phyloP scores from a whole-genome alignment of 2,329 filamentous ascomycete genomes.

The Paracorniculantispora psalliotae region DNA sequence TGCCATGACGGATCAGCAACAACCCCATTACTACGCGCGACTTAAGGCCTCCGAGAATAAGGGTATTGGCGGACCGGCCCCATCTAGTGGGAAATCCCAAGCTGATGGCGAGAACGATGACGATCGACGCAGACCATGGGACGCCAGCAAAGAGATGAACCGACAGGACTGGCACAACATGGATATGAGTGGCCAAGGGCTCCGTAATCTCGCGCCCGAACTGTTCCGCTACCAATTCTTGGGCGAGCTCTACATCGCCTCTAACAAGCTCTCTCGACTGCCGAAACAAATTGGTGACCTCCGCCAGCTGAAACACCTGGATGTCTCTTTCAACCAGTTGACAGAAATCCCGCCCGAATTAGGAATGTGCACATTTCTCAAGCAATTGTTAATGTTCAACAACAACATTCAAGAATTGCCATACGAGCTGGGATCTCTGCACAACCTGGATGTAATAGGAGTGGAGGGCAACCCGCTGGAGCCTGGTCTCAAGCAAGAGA shows the following conservation, averaged over 20 bases:
- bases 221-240: conserved; percentile 88
- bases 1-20: conserved; percentile 64
- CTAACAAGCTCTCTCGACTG: conserved; percentile 81
- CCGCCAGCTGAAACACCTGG: conserved; percentile 74
- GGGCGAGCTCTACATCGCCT: conserved; percentile 86
- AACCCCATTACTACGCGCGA: conserved; percentile 67
- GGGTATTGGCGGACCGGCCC: conserved; percentile 53
- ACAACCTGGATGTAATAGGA: conserved; percentile 81
- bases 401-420: conserved; percentile 82
- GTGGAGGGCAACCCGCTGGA: conserved; percentile 88
- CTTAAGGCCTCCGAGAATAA: conserved; percentile 66
- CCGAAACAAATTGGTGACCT: conserved; percentile 77
- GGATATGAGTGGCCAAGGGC: conserved; percentile 92
- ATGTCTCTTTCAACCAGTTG: conserved; percentile 85
- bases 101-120: conserved; percentile 50
- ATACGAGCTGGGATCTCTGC: conserved; percentile 81
- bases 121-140: conserved; percentile 57
- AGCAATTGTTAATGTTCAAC: conserved; percentile 81
- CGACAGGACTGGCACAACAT: conserved; percentile 87
- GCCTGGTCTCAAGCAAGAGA: conserved; percentile 68
- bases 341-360: conserved; percentile 80
- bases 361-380: conserved; percentile 93
- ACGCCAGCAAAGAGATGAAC: conserved; percentile 60
- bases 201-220: conserved; percentile 72
- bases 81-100: conserved; percentile 43